Percentiles rank a stretch among this genome's conserved stretches.
Conservation (phyloP, 345 rosid species). For the Eucalyptus melliodora region DNA sequence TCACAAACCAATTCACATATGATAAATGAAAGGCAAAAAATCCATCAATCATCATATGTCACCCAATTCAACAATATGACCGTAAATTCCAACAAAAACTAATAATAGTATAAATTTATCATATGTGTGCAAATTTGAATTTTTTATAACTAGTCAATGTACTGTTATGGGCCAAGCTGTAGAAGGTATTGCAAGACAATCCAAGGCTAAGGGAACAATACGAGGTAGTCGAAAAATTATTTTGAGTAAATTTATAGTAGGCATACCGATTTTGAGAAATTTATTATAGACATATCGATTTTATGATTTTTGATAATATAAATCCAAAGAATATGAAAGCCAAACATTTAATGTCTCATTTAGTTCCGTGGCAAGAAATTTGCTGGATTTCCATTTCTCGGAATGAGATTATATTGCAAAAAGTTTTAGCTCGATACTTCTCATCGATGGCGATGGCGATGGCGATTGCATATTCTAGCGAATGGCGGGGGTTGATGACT, state of each 20-base stretch:
- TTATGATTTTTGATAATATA: too few species aligned
- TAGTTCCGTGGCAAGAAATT: too few species aligned
- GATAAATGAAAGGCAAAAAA: fast-evolving
- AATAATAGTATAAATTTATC: too few species aligned
- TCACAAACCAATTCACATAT: fast-evolving
- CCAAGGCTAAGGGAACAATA: too few species aligned
- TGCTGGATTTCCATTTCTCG: neutral
- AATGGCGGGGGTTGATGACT: too few species aligned
- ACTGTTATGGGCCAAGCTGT: fast-evolving
- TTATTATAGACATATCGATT: fast-evolving
- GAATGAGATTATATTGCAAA: neutral
- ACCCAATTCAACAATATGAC: fast-evolving
- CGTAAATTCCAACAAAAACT: too few species aligned
- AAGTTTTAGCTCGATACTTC: too few species aligned
- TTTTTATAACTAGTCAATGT: too few species aligned
- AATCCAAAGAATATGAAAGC: neutral
- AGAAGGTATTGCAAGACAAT: fast-evolving
- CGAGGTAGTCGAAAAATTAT: fast-evolving
- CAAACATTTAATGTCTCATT: neutral
- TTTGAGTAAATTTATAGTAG: too few species aligned
- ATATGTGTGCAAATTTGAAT: fast-evolving
- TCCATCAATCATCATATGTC: too few species aligned
- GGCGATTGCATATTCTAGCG: too few species aligned
- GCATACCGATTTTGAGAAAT: fast-evolving
- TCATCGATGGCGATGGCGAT: neutral